Evolutionary conservation across 1,284 basidiomycete species (phyloP), one percentile per base, ranked within the genome.

Genomic region (Heterobasidion annosum): DNA sequence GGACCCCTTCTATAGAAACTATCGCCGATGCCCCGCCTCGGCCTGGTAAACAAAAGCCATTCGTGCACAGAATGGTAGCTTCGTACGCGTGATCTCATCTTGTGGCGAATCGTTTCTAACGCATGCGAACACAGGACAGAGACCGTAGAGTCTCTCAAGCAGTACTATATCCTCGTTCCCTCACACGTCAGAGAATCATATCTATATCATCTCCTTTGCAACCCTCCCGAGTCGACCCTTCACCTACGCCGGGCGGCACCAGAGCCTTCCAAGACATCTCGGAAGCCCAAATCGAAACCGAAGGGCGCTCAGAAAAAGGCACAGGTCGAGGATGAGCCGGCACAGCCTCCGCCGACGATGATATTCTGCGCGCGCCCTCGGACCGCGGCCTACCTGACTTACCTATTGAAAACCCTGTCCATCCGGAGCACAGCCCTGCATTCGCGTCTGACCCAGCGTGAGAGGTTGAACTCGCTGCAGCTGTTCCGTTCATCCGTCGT

Each of bases 181-280:
- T 95, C 92, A 0, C 95, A 98, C 67, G 85, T 98, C 52, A 86
- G 95, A 58, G 97, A 99, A 71, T 75, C 83, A 6, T 98, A 99
- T 71, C 83, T 99, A 6, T 94, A 88, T 68, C 77, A 98, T 68
- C 76, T 99, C 35, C 82, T 99, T 16, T 85, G 86, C 65, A 81
- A 98, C 66, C 92, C 93, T 1, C 92, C 91, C 2, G 83, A 90
- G 63, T 85, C 85, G 10, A 90, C 87, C 47, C 59, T 78, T 8
- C 77, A 82, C 58, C 71, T 91, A 47, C 83, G 86, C 0, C 80
- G 81, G 9, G 75, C 77, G 1, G 77, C 81, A 0, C 82, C 86
- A 15, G 78, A 77, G 59, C 71, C 63, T 65, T 34, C 61, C 56
- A 60, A 78, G 70, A 56, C 62, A 33, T 59, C 61, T 47, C 63